These are phyloP conservation scores for Magnusiomyces magnusii DNA, from an alignment of 1,139 yeast genomes.

Conservation along the genomic window DNA sequence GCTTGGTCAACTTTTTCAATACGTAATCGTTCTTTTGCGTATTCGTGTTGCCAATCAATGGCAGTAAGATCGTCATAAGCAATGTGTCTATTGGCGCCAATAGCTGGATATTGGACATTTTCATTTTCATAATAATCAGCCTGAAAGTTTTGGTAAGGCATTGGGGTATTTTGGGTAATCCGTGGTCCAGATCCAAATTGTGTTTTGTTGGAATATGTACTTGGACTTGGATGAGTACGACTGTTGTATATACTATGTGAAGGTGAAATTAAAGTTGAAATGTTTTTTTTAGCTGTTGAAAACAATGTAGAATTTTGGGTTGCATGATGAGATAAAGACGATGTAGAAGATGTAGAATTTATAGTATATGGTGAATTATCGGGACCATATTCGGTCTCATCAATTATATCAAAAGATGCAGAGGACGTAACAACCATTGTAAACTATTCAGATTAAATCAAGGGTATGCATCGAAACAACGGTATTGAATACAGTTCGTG, in stretches of 20 bases:
- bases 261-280: background rate
- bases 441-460: background rate
- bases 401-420: background rate
- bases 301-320: background rate
- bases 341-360: background rate
- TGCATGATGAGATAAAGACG: background rate
- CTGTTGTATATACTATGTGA: background rate
- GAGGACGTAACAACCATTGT: background rate
- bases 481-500: background rate
- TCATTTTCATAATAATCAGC: background rate
- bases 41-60: conserved; percentile 41
- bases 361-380: background rate
- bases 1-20: conserved; percentile 17
- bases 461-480: background rate
- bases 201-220: background rate
- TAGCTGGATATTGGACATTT: background rate
- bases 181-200: background rate
- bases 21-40: conserved; percentile 26
- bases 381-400: background rate
- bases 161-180: background rate
- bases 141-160: background rate
- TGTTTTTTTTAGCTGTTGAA: background rate
- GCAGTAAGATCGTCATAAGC: conserved; percentile 33
- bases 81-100: conserved; percentile 10
- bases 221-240: too few relatives aligned